These are phyloP conservation scores for Nakataea oryzae DNA, from an alignment of 2,329 filamentous ascomycete species.

Conservation along the genomic window DNA sequence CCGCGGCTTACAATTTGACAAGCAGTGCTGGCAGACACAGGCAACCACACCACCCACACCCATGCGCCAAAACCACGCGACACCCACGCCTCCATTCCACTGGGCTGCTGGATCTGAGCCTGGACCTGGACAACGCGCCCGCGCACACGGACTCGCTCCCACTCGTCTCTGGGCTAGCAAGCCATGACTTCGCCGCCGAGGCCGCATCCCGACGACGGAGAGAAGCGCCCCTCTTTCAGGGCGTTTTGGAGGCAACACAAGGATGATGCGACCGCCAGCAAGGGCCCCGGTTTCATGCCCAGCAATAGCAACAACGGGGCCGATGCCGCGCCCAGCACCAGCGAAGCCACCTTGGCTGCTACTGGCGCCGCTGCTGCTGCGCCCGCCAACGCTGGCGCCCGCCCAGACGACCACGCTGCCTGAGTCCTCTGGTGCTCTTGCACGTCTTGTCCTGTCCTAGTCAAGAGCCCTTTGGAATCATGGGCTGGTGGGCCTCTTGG, in stretches of 20 bases:
- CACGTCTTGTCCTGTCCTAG: no score
- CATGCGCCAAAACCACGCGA: no score
- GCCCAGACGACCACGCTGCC: no score
- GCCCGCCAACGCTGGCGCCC: neutral
- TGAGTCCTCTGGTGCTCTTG: no score
- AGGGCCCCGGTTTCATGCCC: slow-evolving; percentile 22
- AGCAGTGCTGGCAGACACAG: neutral
- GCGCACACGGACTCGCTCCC: neutral
- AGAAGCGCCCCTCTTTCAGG: slow-evolving; percentile 32
- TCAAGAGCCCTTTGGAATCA: no score
- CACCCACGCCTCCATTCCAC: no score
- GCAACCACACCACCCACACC: neutral
- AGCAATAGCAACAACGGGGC: slow-evolving; percentile 5
- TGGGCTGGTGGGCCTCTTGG: no score
- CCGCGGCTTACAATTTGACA: neutral
- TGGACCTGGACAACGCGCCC: neutral
- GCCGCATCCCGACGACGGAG: neutral
- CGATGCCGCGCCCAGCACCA: neutral
- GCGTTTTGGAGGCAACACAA: slow-evolving; percentile 35
- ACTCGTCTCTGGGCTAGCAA: neutral
- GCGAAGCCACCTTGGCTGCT: neutral
- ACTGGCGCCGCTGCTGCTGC: neutral
- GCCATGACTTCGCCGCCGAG: neutral
- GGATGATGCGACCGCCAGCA: slow-evolving; percentile 20
- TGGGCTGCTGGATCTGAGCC: no score